Conservation (phyloP, 805 yeast species). For the Ogataea zsoltii region DNA sequence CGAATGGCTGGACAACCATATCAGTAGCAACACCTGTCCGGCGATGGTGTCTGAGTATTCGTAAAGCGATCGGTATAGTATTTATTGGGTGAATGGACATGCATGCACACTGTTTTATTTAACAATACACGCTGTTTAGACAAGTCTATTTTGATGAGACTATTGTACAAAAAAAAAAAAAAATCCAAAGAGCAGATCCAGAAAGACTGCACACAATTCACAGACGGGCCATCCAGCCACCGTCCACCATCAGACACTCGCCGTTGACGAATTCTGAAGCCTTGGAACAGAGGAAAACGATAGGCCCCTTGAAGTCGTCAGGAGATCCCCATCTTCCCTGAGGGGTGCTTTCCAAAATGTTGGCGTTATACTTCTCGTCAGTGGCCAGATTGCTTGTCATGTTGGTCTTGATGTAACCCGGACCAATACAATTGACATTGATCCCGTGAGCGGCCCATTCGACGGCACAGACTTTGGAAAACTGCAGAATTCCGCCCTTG, state of each 20-base stretch:
- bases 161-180: not conserved
- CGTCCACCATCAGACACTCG: constrained; percentile 52
- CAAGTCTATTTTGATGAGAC: no score
- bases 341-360: constrained; percentile 42
- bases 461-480: constrained; percentile 40
- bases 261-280: constrained; percentile 56
- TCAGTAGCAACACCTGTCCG: constrained; percentile 50
- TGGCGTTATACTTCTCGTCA: constrained; percentile 28
- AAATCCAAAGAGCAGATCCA: not conserved
- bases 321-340: constrained; percentile 49
- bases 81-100: not conserved
- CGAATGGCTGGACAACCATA: constrained; percentile 53
- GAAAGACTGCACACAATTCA: no score
- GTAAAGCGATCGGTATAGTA: constrained; percentile 9
- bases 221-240: constrained; percentile 46
- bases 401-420: constrained; percentile 50
- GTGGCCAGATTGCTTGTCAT: constrained; percentile 38
- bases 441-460: constrained; percentile 49
- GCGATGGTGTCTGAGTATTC: constrained; percentile 27
- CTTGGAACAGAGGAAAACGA: constrained; percentile 46
- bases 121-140: no score
- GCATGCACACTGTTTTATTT: not conserved
- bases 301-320: constrained; percentile 47
- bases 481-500: constrained; percentile 41
- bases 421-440: constrained; percentile 49